These are phyloP conservation scores for Acer negundo DNA, from an alignment of 345 rosid species.

Conservation along the genomic window DNA sequence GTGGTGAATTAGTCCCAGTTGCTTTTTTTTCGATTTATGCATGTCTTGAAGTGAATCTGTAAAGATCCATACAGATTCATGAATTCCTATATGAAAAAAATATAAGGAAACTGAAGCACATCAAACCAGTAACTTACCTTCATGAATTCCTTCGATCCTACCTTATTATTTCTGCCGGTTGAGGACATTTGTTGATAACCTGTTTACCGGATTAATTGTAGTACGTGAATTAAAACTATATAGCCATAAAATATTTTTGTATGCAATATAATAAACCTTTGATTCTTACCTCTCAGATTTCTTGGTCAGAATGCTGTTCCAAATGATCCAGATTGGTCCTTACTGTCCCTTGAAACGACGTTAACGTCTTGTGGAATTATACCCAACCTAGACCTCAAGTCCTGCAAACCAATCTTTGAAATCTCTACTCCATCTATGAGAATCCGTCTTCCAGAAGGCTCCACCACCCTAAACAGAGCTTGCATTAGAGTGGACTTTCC, in stretches of 20 bases:
- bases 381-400: constrained; percentile 71
- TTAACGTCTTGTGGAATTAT: constrained; percentile 87
- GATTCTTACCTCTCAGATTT: constrained; percentile 63
- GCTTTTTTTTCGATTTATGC: constrained; percentile 57
- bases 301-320: constrained; percentile 65
- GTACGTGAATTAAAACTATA: not conserved
- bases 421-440: constrained; percentile 76
- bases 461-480: constrained; percentile 80
- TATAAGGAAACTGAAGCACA: constrained; percentile 7
- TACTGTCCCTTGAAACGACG: constrained; percentile 78
- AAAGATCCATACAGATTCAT: constrained; percentile 23
- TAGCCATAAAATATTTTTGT: not conserved
- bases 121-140: constrained; percentile 52
- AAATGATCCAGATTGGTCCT: constrained; percentile 84
- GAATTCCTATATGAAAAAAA: constrained; percentile 6
- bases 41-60: constrained; percentile 97
- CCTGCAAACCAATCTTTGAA: constrained; percentile 70
- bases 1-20: constrained; percentile 28
- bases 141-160: constrained; percentile 57
- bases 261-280: not conserved
- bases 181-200: constrained; percentile 68
- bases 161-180: constrained; percentile 43
- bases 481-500: constrained; percentile 90
- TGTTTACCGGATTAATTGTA: constrained; percentile 9
- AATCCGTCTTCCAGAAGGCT: constrained; percentile 69